phyloP scores from a whole-genome alignment of 768 basidiomycete genomes.

The Butyriboletus loyo region DNA sequence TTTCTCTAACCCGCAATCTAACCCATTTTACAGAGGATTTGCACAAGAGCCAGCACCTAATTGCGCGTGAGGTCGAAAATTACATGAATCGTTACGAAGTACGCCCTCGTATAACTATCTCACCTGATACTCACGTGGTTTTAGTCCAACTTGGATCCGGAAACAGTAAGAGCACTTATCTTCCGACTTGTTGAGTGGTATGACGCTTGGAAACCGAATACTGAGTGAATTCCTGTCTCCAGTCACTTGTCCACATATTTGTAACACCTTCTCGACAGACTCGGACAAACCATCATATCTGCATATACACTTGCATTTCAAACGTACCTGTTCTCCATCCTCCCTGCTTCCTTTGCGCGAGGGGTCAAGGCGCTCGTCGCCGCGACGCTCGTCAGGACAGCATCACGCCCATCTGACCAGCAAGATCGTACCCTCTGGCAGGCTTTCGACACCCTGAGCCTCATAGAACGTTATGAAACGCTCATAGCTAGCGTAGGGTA shows the following conservation, averaged over 20 bases:
- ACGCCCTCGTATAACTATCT: conserved; percentile 4
- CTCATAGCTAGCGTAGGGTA: conserved; percentile 83
- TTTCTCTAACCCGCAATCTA: background rate
- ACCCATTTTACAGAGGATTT: conserved; percentile 50
- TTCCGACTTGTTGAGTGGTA: conserved; percentile 69
- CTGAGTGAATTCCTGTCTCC: conserved; percentile 46
- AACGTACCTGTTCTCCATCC: conserved; percentile 66
- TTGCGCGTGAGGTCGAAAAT: conserved; percentile 56
- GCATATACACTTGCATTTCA: conserved; percentile 71
- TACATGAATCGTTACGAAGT: conserved; percentile 67
- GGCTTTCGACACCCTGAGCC: conserved; percentile 65
- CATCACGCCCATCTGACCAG: conserved; percentile 25
- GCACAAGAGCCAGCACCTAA: conserved; percentile 53
- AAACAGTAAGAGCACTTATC: conserved; percentile 52
- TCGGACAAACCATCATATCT: conserved; percentile 56
- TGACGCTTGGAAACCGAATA: conserved; percentile 65
- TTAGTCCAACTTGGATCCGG: conserved; percentile 47
- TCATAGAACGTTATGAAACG: conserved; percentile 80
- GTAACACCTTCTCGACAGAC: conserved; percentile 36
- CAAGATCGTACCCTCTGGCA: conserved; percentile 46
- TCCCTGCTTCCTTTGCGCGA: conserved; percentile 63
- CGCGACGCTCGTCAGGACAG: conserved; percentile 43
- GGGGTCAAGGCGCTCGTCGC: conserved; percentile 69
- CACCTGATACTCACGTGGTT: background rate
- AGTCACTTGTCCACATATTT: background rate